These are phyloP conservation scores for Forsythia viridissima DNA, from an alignment of 257 asterid genomes.

Conservation along the genomic window DNA sequence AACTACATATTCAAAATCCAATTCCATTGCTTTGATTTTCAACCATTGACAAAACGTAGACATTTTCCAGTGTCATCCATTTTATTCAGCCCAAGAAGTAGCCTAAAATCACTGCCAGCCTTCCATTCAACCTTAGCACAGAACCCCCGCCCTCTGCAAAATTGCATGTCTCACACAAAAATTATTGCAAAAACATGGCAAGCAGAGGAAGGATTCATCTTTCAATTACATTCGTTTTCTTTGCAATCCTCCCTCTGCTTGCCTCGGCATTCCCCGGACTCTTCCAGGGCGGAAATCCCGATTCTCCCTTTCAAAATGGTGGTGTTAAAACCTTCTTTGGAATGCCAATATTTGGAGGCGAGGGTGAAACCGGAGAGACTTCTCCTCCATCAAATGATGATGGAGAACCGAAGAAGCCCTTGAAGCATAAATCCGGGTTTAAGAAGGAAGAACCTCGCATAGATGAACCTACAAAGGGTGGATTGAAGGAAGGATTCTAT, in stretches of 20 bases:
- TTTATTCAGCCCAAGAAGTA: constrained; percentile 25
- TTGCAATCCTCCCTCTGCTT: constrained; percentile 39
- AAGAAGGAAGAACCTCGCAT: not conserved
- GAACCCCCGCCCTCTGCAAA: not conserved
- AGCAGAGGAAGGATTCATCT: constrained; percentile 38
- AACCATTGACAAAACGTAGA: constrained; percentile 18
- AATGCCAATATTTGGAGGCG: not conserved
- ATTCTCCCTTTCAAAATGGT: not conserved
- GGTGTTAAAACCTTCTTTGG: not conserved
- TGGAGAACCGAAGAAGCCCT: not conserved
- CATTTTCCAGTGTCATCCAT: constrained; percentile 18
- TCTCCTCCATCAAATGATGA: not conserved
- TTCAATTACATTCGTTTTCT: constrained; percentile 33
- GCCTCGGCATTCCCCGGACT: constrained; percentile 31
- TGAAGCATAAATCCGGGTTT: not conserved
- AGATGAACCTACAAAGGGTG: not conserved
- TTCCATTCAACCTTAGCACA: constrained; percentile 23
- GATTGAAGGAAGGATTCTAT: constrained; percentile 44
- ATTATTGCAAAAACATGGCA: constrained; percentile 31
- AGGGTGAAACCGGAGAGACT: not conserved
- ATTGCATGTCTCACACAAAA: constrained; percentile 16
- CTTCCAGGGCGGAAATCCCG: not conserved
- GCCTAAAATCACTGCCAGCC: constrained; percentile 37
- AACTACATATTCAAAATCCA: not conserved
- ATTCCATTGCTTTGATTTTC: not conserved